Base-by-base conservation (phyloP, 1,139 yeast genomes). In the Saccharomycopsis hybrid region DNA sequence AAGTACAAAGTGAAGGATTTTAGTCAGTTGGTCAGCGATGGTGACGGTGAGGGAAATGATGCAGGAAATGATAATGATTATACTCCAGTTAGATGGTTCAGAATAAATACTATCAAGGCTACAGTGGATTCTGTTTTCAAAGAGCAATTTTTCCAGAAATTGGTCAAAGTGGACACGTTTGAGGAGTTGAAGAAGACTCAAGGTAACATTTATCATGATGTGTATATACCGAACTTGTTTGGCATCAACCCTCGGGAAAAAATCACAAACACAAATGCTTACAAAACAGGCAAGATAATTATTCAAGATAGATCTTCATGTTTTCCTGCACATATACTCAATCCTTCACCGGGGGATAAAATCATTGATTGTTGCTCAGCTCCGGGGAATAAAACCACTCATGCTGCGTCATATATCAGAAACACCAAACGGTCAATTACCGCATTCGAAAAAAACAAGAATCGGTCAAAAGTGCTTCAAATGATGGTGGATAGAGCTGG, bases 361-460 rank as follows among this genome's bases (percentile, higher is more conserved):
- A 78, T 89, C 5, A 85, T 92, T 42, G 99, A 92, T 67, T 86
- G 97, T 0, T 90, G 97, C 67, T 89, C 98, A 2, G 98, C 99
- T 0, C 99, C 99, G 1, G 99, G 99, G 4, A 92, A 92, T 66
- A 94, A 92, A 64, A 92, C 99, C 0, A 87, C 97, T 0, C 97
- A 90, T 66, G 70, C 84, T 31, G 96, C 97, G 0, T 77, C 95
- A 1, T 69, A 78, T 62, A 64, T 72, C 55, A 62, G 64, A 54
- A 46, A 49, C 39, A 29, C 44, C 36, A 47, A 45, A 24, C 32
- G 35, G 29, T 43, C 47, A 7, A 82, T 90, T 4, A 75, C 75
- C 59, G 98, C 98, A 0, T 92, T 89, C 67, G 99, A 92, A 65
- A 75, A 90, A 59, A 96, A 94, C 61, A 69, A 73, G 2, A 75